Evolutionary conservation across 2,329 filamentous ascomycete genomes (phyloP).

Genomic region (Westerdykella aurantiaca): DNA sequence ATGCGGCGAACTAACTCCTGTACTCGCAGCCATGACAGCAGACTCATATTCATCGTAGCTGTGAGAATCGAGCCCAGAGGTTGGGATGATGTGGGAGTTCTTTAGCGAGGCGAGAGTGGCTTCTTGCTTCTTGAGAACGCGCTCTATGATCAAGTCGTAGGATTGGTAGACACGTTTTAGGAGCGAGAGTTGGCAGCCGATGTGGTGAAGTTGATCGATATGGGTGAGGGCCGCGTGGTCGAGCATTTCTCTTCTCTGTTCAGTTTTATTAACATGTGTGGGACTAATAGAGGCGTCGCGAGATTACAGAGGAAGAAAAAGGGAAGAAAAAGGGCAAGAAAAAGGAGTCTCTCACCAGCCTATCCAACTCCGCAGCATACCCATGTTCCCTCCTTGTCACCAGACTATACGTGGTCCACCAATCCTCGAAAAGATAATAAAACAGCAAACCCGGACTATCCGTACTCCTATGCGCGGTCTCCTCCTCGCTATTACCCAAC

Average conservation of each 20-base stretch:
- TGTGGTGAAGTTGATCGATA: conserved; percentile 51
- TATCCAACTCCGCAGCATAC: conserved; percentile 45
- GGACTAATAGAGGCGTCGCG: not conserved
- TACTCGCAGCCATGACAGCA: conserved; percentile 5
- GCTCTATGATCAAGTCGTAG: conserved; percentile 55
- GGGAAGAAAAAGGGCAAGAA: not conserved
- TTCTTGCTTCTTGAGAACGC: conserved; percentile 48
- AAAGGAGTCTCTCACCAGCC: conserved; percentile 38
- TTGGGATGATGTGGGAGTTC: conserved; percentile 37
- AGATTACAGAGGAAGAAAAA: not conserved
- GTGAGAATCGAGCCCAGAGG: conserved; percentile 20
- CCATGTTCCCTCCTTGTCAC: conserved; percentile 46
- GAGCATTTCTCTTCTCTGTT: conserved; percentile 51
- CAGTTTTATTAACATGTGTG: not conserved
- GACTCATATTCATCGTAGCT: conserved; percentile 19
- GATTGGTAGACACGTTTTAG: conserved; percentile 56
- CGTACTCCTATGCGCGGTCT: conserved; percentile 42
- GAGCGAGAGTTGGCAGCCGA: conserved; percentile 56
- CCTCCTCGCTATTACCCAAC: conserved; percentile 42
- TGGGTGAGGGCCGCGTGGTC: conserved; percentile 43
- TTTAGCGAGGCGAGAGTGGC: conserved; percentile 41
- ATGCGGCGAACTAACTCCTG: conserved; percentile 4
- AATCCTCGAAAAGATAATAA: conserved; percentile 64
- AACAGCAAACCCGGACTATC: conserved; percentile 58
- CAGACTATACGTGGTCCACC: conserved; percentile 54